These are phyloP conservation scores for Tetrahymena thermophila DNA, from an alignment of 73 alveolate genomes.

Conservation along the genomic window DNA sequence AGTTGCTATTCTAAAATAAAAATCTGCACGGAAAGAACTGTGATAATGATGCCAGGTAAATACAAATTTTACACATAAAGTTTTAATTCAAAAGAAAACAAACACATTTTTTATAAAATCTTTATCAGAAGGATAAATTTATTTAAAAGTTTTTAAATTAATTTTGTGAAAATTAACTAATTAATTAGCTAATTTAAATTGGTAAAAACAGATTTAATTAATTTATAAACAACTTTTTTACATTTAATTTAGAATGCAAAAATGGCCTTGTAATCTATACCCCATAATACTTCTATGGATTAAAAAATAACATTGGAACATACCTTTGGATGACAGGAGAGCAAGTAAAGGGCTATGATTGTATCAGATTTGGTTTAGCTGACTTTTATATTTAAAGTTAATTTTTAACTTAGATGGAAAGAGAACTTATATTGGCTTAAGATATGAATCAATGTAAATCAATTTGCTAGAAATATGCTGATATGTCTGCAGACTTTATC, in stretches of 20 bases:
- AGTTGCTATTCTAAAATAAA: not conserved
- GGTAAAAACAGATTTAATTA: not conserved
- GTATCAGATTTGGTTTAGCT: not conserved
- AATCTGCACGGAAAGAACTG: not conserved
- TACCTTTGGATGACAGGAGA: not conserved
- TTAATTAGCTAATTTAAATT: too few relatives aligned
- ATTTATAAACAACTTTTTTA: not conserved
- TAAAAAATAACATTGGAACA: not conserved
- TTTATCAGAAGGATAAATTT: not conserved
- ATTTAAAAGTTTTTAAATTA: not conserved
- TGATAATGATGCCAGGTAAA: not conserved
- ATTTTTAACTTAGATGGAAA: not conserved
- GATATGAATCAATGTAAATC: not conserved
- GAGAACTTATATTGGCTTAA: not conserved
- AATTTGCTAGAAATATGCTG: not conserved
- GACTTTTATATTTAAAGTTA: not conserved
- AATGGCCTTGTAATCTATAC: not conserved
- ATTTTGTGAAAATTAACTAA: too few relatives aligned
- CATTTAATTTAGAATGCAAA: not conserved
- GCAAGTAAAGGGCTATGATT: not conserved
- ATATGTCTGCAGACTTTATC: not conserved
- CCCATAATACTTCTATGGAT: not conserved
- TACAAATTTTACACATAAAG: not conserved
- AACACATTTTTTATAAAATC: not conserved
- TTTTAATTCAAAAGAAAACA: too few relatives aligned